Evolutionary conservation across 2,329 filamentous ascomycete species (phyloP).

Genomic region (Scolecobasidium constrictum): DNA sequence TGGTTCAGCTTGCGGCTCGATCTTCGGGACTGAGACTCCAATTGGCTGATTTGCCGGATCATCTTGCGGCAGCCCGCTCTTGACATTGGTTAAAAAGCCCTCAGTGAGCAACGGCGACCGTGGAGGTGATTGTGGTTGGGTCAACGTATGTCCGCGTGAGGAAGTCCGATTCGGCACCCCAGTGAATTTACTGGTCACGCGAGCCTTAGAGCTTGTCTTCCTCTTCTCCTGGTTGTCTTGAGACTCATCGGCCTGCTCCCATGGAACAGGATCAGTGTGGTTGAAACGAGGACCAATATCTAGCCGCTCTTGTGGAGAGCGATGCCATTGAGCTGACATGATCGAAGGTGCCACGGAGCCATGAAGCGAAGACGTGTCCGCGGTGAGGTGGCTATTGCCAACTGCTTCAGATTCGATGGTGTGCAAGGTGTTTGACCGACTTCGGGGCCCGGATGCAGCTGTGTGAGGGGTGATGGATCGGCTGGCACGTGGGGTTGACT

Average conservation of each 20-base stretch:
- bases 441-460: neutral
- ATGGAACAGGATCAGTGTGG: slow-evolving; percentile 22
- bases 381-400: neutral
- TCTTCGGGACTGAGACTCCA: slow-evolving; percentile 6
- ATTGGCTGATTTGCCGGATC: neutral
- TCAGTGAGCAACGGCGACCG: slow-evolving; percentile 8
- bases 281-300: slow-evolving; percentile 24
- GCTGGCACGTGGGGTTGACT: slow-evolving; percentile 1
- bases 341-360: slow-evolving; percentile 20
- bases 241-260: slow-evolving; percentile 15
- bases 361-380: neutral
- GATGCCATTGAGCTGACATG: slow-evolving; percentile 24
- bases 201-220: too few relatives aligned
- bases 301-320: slow-evolving; percentile 24
- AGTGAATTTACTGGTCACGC: too few relatives aligned
- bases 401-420: slow-evolving; percentile 2
- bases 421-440: slow-evolving; percentile 5
- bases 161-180: neutral
- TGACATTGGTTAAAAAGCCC: slow-evolving; percentile 4
- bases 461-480: slow-evolving; percentile 1
- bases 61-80: neutral
- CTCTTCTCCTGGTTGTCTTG: neutral
- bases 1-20: neutral
- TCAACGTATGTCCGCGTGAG: too few relatives aligned
- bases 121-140: slow-evolving; percentile 5